These are phyloP conservation scores for Auricularia cornea DNA, from an alignment of 768 basidiomycete genomes.

Conservation along the genomic window DNA sequence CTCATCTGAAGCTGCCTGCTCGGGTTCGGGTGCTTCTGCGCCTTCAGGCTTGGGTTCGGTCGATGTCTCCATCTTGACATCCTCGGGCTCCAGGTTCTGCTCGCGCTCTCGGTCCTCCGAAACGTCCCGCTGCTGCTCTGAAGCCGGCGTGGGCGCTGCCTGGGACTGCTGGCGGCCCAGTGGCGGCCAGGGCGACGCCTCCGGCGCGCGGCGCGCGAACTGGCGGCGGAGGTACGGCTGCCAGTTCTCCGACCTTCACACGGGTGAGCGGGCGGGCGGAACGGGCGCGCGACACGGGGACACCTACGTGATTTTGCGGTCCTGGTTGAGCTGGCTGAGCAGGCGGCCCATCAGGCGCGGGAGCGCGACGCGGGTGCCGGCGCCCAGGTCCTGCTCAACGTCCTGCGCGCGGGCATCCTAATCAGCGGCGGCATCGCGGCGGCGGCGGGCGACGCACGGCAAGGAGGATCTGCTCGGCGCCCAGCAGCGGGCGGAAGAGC, in stretches of 20 bases:
- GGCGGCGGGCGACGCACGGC: conserved; percentile 33
- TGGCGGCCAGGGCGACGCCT: conserved; percentile 28
- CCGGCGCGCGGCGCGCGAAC: conserved; percentile 64
- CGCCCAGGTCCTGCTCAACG: conserved; percentile 67
- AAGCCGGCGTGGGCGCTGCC: conserved; percentile 17
- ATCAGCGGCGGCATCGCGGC: conserved; percentile 7
- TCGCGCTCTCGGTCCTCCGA: neutral
- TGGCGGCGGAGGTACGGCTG: conserved; percentile 70
- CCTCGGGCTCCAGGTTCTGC: neutral
- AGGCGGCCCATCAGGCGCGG: conserved; percentile 70
- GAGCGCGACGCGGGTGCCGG: conserved; percentile 49
- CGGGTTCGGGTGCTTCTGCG: conserved; percentile 14
- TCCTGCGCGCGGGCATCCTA: conserved; percentile 36
- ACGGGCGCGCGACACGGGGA: conserved; percentile 5
- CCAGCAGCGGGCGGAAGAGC: conserved; percentile 69
- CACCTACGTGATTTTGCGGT: conserved; percentile 69
- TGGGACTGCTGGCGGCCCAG: conserved; percentile 9
- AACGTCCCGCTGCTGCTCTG: neutral
- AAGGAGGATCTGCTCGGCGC: conserved; percentile 61
- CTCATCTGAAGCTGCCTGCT: conserved; percentile 14
- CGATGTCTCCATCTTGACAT: neutral
- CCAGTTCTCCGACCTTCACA: conserved; percentile 62
- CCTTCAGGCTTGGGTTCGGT: conserved; percentile 6
- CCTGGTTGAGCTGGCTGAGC: conserved; percentile 66
- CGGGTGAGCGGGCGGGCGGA: conserved; percentile 13